Percentiles rank a stretch among this genome's conserved stretches.
These are phyloP conservation scores for Tetracladium setigerum DNA, from an alignment of 495 filamentous ascomycete species.

Conservation along the genomic window DNA sequence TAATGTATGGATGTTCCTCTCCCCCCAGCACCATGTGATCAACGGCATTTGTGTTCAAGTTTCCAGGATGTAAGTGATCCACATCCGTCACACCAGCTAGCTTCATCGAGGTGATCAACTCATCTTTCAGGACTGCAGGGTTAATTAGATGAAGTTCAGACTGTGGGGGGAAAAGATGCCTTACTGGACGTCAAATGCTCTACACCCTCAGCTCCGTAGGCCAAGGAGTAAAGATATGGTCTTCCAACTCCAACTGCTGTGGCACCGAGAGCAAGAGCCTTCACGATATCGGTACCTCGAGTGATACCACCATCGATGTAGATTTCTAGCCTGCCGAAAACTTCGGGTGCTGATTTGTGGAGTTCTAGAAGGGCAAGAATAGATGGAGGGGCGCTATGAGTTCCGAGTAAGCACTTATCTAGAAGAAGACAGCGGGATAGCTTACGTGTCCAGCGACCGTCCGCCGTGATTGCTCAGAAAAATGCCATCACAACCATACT, in stretches of 20 bases:
- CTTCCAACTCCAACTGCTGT: conserved; percentile 56
- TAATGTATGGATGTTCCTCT: conserved; percentile 44
- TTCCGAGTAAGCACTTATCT: background rate
- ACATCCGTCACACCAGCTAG: conserved; percentile 55
- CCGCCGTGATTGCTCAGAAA: conserved; percentile 93
- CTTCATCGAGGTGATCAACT: conserved; percentile 46
- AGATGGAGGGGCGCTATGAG: conserved; percentile 30
- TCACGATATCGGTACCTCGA: conserved; percentile 59
- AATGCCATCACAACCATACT: conserved; percentile 76
- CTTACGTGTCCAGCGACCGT: conserved; percentile 62
- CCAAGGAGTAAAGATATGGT: conserved; percentile 48
- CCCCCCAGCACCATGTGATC: conserved; percentile 54
- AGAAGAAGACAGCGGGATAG: background rate
- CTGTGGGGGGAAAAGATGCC: conserved; percentile 62
- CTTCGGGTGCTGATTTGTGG: conserved; percentile 44
- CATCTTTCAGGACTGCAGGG: conserved; percentile 50
- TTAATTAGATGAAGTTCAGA: conserved; percentile 43
- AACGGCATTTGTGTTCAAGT: conserved; percentile 58
- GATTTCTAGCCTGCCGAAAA: conserved; percentile 55
- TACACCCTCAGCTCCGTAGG: conserved; percentile 68
- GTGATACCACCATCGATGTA: conserved; percentile 58
- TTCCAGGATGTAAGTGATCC: conserved; percentile 53
- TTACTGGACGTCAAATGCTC: conserved; percentile 56
- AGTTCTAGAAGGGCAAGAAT: conserved; percentile 41
- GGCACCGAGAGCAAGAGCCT: conserved; percentile 56